Conservation (phyloP, 805 yeast species). For the Metschnikowia koreensis region DNA sequence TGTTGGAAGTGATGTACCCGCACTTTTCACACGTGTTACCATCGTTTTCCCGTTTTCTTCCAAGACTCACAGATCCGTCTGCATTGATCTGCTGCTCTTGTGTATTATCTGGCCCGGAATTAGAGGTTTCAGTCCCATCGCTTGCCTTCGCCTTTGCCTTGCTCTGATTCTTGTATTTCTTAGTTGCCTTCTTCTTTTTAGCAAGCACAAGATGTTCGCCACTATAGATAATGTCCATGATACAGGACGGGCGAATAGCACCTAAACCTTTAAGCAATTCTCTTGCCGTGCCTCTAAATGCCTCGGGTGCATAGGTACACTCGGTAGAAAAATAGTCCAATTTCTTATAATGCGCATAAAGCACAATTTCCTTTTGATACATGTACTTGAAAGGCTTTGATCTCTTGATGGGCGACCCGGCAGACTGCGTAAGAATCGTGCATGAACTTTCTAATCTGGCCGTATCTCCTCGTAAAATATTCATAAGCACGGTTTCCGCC, state of each 20-base stretch:
- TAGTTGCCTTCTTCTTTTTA: slow-evolving; percentile 50
- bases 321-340: slow-evolving; percentile 96
- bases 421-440: slow-evolving; percentile 74
- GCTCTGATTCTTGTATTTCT: slow-evolving; percentile 31
- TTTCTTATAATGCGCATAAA: slow-evolving; percentile 94
- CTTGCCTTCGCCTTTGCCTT: slow-evolving; percentile 11
- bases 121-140: neutral
- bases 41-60: slow-evolving; percentile 34
- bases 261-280: slow-evolving; percentile 87
- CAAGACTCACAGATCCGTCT: slow-evolving; percentile 61
- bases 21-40: slow-evolving; percentile 83
- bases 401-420: slow-evolving; percentile 87
- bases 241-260: slow-evolving; percentile 86
- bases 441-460: slow-evolving; percentile 89
- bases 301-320: slow-evolving; percentile 98
- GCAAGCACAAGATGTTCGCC: slow-evolving; percentile 81
- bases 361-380: slow-evolving; percentile 94
- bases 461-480: slow-evolving; percentile 90
- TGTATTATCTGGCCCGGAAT: neutral
- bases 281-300: slow-evolving; percentile 96
- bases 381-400: slow-evolving; percentile 95
- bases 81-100: slow-evolving; percentile 53
- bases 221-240: slow-evolving; percentile 88
- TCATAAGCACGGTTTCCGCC: slow-evolving; percentile 98
- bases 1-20: slow-evolving; percentile 87